Evolutionary conservation across 1,284 basidiomycete genomes (phyloP), one percentile per base, ranked within the genome.

Genomic region (Ustanciosporium gigantosporum): DNA sequence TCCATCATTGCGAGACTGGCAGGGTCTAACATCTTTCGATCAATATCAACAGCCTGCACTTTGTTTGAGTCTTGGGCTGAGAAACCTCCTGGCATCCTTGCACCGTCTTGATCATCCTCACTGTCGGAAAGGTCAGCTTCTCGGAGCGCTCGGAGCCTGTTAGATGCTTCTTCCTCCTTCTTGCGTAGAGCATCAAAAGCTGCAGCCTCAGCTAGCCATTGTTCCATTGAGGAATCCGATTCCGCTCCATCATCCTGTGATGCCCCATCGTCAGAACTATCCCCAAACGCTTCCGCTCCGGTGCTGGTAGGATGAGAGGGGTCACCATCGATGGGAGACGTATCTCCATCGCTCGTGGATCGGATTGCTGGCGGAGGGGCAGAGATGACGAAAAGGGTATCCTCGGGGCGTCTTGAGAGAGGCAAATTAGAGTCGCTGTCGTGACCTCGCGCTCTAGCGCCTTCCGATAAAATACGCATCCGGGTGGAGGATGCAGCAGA

Each of bases 181-280:
- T 43, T 52, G 16, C 65, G 56, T 25, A 65, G 34, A 1, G 59
- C 65, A 13, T 67, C 65, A 31, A 65, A 67, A 4, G 65, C 59
- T 22, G 59, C 59, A 3, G 59, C 31, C 25, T 67, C 65, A 14
- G 53, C 59, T 14, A 59, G 25, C 61, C 59, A 62, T 32, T 62
- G 59, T 36, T 67, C 65, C 31, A 56, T 55, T 14, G 61, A 66
- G 0, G 61, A 66, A 27, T 66, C 61, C 1, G 61, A 62, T 16
- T 53, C 60, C 2, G 42, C 60, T 14, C 53, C 60, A 13, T 45
- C 46, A 22, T 55, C 58, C 2, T 56, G 11, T 11, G 27, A 29
- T n/a, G n/a, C 11, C 16, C 32, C 59, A 4, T 46, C 47, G 15
- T 44, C 43, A 4, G 17, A 21, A 14, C 27, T 19, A 24, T 13